These are phyloP conservation scores for Aspergillus sclerotioniger DNA, from an alignment of 495 filamentous ascomycete species.

Conservation along the genomic window DNA sequence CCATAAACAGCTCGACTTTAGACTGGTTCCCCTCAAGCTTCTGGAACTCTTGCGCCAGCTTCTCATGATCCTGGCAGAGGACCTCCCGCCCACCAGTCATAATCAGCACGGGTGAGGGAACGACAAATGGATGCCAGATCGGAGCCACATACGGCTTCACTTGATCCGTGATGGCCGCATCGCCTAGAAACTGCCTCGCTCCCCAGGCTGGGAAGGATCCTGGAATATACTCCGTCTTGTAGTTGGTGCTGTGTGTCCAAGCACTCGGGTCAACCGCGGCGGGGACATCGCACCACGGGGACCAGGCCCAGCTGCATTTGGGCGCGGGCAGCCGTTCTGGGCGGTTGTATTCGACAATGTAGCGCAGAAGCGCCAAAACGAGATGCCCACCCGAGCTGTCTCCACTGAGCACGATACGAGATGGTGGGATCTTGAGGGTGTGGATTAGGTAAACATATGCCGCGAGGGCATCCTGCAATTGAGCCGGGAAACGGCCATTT, in stretches of 20 bases:
- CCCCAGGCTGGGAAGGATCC: conserved; percentile 35
- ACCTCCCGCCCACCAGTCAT: conserved; percentile 41
- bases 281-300: conserved; percentile 38
- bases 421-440: conserved; percentile 28
- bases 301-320: conserved; percentile 32
- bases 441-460: conserved; percentile 38
- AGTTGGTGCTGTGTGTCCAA: conserved; percentile 30
- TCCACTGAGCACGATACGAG: conserved; percentile 39
- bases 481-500: conserved; percentile 40
- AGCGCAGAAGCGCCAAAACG: conserved; percentile 37
- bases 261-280: conserved; percentile 4
- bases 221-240: conserved; percentile 36
- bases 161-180: conserved; percentile 17
- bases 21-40: conserved; percentile 19
- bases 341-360: conserved; percentile 16
- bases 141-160: conserved; percentile 31
- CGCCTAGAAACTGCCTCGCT: conserved; percentile 22
- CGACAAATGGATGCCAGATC: conserved; percentile 33
- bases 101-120: conserved; percentile 35
- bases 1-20: conserved; percentile 30
- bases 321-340: conserved; percentile 17
- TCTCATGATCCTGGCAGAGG: conserved; percentile 31
- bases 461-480: conserved; percentile 46
- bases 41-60: conserved; percentile 29
- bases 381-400: conserved; percentile 47